Evolutionary conservation across 2,329 filamentous ascomycete genomes (phyloP).

Genomic region (Claviceps quebecensis): DNA sequence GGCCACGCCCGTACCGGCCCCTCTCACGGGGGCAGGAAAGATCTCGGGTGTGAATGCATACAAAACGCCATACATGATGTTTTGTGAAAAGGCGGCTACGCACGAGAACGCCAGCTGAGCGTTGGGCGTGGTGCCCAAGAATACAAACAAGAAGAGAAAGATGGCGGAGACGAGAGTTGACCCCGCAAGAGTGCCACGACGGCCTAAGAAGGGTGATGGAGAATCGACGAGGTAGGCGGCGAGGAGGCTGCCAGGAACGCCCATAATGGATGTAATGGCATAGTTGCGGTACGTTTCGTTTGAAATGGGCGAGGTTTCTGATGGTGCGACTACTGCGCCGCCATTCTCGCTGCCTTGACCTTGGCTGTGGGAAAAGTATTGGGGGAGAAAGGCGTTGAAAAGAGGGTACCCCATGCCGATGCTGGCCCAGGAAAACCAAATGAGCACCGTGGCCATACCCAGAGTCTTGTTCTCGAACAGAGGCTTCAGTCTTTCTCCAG

Average conservation of each 20-base stretch:
- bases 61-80: constrained; percentile 64
- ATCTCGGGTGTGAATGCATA: constrained; percentile 68
- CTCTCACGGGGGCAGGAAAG: constrained; percentile 58
- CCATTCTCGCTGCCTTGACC: constrained; percentile 24
- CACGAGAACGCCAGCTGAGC: constrained; percentile 53
- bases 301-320: constrained; percentile 24
- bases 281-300: constrained; percentile 61
- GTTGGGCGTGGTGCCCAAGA: constrained; percentile 39
- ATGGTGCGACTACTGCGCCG: constrained; percentile 11
- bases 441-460: constrained; percentile 34
- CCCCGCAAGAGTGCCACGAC: constrained; percentile 56
- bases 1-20: constrained; percentile 58
- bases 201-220: constrained; percentile 47
- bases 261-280: constrained; percentile 62
- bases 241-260: constrained; percentile 63
- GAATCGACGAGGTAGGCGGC: constrained; percentile 60
- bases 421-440: constrained; percentile 71
- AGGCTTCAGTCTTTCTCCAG: constrained; percentile 49
- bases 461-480: constrained; percentile 45
- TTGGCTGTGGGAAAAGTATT: constrained; percentile 55
- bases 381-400: constrained; percentile 82
- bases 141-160: constrained; percentile 55
- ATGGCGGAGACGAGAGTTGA: constrained; percentile 53
- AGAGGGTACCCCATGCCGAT: constrained; percentile 81
- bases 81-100: constrained; percentile 57